Conservation (phyloP, 148 eudicot genomes). For the Arbutus unedo region DNA sequence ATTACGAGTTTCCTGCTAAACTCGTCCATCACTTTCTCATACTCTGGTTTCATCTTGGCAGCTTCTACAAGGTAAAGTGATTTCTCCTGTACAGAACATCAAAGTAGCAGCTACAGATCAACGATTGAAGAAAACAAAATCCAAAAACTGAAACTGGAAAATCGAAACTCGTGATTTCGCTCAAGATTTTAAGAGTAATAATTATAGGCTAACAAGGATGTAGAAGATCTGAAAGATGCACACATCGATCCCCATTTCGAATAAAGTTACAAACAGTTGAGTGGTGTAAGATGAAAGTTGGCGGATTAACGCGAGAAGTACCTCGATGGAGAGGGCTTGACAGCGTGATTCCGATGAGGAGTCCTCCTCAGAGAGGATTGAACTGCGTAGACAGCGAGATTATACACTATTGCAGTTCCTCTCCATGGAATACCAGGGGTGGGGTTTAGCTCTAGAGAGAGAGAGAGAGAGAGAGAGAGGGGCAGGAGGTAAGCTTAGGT, state of each 20-base stretch:
- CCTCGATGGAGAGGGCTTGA: slow-evolving; percentile 16
- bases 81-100: neutral
- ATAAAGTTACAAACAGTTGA: neutral
- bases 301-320: slow-evolving; percentile 8
- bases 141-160: neutral
- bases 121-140: neutral
- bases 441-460: neutral
- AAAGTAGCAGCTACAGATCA: neutral
- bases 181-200: neutral
- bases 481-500: neutral
- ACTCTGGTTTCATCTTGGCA: neutral
- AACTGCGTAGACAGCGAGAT: neutral
- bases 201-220: neutral
- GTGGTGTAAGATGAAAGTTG: neutral
- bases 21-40: slow-evolving; percentile 13
- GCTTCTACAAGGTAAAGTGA: neutral
- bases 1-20: neutral
- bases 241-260: neutral
- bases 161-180: neutral
- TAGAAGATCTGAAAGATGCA: neutral
- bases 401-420: too few species aligned
- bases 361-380: slow-evolving; percentile 2
- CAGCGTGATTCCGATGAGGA: neutral
- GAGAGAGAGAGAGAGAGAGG: slow-evolving; percentile 3
- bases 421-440: too few species aligned